Evolutionary conservation across 73 alveolate species (phyloP).

Genomic region (Loxodes magnus): DNA sequence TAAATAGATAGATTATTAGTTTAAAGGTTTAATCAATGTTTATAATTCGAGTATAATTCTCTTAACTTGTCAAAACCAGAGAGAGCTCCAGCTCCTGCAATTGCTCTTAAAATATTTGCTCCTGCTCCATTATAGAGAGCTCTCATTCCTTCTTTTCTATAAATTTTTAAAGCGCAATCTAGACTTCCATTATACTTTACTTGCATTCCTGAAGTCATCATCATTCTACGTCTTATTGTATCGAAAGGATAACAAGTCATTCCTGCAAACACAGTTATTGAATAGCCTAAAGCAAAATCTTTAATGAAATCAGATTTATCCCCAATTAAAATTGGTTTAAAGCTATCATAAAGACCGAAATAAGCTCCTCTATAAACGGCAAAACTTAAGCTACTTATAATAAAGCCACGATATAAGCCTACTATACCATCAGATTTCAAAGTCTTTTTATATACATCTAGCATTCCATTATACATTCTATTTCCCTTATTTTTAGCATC

Average conservation of each 20-base stretch:
- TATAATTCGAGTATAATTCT: too few species aligned
- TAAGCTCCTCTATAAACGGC: slow-evolving; percentile 79
- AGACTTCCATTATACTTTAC: slow-evolving; percentile 44
- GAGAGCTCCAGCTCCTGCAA: slow-evolving; percentile 78
- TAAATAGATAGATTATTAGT: too few species aligned
- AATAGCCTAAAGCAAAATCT: slow-evolving; percentile 65
- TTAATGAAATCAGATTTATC: slow-evolving; percentile 27
- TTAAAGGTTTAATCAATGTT: too few species aligned
- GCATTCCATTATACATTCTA: slow-evolving; percentile 71
- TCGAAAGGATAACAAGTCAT: slow-evolving; percentile 72
- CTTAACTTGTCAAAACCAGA: too few species aligned
- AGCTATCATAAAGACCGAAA: slow-evolving; percentile 86
- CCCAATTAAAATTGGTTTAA: slow-evolving; percentile 55
- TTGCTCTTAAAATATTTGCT: slow-evolving; percentile 75
- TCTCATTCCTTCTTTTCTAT: slow-evolving; percentile 47
- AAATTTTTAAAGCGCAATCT: slow-evolving; percentile 60
- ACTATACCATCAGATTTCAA: slow-evolving; percentile 58
- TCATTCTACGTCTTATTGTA: slow-evolving; percentile 85
- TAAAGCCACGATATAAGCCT: slow-evolving; percentile 89
- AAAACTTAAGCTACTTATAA: slow-evolving; percentile 74
- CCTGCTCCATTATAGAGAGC: slow-evolving; percentile 82
- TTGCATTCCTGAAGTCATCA: slow-evolving; percentile 77
- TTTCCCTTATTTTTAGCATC: slow-evolving; percentile 67
- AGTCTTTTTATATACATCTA: slow-evolving; percentile 60
- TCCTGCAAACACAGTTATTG: slow-evolving; percentile 68